phyloP scores from a whole-genome alignment of 2,329 filamentous ascomycete species.

The Myriosclerotinia curreyana region DNA sequence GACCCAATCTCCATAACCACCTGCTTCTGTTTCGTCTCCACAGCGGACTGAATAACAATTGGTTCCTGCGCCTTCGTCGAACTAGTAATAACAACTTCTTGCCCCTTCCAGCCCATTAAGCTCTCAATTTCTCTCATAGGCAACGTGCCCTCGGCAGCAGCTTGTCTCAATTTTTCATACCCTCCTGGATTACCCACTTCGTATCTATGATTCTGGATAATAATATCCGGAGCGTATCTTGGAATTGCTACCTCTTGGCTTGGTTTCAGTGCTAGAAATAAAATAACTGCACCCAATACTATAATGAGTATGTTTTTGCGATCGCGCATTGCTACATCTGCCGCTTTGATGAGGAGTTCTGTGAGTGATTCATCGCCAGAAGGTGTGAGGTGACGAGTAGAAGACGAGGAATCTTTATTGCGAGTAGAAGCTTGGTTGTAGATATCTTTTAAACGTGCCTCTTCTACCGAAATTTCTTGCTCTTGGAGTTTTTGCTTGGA shows the following conservation, averaged over 20 bases:
- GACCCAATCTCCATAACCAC: background rate
- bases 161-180: background rate
- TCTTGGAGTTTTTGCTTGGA: slow-evolving; percentile 52
- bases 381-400: background rate
- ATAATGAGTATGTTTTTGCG: slow-evolving; percentile 58
- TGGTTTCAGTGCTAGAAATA: slow-evolving; percentile 47
- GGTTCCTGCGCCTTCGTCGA: background rate
- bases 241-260: background rate
- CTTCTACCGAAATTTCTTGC: slow-evolving; percentile 40
- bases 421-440: slow-evolving; percentile 45
- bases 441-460: slow-evolving; percentile 53
- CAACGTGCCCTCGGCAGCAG: background rate
- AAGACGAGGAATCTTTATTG: background rate
- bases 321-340: slow-evolving; percentile 54
- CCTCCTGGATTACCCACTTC: background rate
- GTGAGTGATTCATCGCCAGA: slow-evolving; percentile 47
- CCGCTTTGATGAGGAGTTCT: slow-evolving; percentile 53
- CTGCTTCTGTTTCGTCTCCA: background rate
- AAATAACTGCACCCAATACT: slow-evolving; percentile 52
- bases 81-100: slow-evolving; percentile 4
- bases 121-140: slow-evolving; percentile 1
- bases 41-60: background rate
- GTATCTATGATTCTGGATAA: slow-evolving; percentile 11
- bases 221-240: slow-evolving; percentile 6
- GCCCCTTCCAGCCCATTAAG: background rate